Evolutionary conservation across 257 asterid species (phyloP), one percentile per base, ranked within the genome.

Genomic region (Lantana camara): DNA sequence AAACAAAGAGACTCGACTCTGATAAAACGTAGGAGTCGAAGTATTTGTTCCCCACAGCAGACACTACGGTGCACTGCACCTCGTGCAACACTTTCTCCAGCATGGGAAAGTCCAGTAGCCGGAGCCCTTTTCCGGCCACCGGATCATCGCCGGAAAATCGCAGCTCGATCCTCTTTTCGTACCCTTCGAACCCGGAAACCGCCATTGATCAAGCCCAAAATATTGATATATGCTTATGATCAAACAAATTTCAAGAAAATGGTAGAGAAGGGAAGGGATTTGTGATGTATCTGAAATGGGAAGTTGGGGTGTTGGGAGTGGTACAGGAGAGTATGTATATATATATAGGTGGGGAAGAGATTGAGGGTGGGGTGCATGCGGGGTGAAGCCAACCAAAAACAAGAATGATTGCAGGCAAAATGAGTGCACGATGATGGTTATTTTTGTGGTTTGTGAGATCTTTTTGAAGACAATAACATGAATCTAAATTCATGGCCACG

Each of bases 11-110:
- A 64, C 97, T 90, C 0, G 97, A 93, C 56, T 93, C 97, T 0
- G 97, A 93, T 21, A 93, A 45, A 0, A 93, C 97, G 38, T 90
- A 93, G 0, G 99, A 85, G 77, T 93, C 99, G 45, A 93, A 87
- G 46, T 66, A 75, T 10, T 64, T 72, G 77, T 90, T 93, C 1
- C 89, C 96, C 40, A 93, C 83, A 19, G 96, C 99, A 1, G 97
- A 90, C 0, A 93, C 99, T 0, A 93, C 96, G 29, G 84, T 90
- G 88, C 99, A 93, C 78, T 86, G 97, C 64, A 93, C 99, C 66
- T 80, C 95, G 55, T 78, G 83, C 73, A 93, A 56, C 3, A 93
- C 89, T 69, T 85, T 72, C 83, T 83, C 95, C 3, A 93, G 64
- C 0, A 78, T 73, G 54, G 52, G 57, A 1, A 90, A 90, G 21